Conservation (phyloP, 2,329 filamentous ascomycete genomes). For the Fusarium luffae region DNA sequence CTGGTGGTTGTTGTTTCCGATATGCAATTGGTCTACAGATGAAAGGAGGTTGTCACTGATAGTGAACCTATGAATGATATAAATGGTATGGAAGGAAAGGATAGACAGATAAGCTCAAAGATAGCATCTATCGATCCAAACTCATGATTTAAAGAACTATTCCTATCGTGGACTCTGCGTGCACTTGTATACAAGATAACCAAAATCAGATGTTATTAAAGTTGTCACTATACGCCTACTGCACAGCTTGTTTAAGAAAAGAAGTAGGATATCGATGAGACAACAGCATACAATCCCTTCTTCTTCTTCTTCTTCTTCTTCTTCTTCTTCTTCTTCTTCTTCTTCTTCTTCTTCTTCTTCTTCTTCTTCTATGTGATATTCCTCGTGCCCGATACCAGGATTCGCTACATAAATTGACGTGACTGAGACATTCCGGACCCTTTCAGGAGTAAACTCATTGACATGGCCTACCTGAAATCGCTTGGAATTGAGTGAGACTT, state of each 20-base stretch:
- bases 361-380: too few species aligned
- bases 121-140: slow-evolving; percentile 24
- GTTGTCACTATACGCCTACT: background rate
- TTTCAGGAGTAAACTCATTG: too few species aligned
- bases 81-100: slow-evolving; percentile 19
- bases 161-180: background rate
- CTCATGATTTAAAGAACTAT: slow-evolving; percentile 12
- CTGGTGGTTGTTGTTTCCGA: slow-evolving; percentile 20
- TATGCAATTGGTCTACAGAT: slow-evolving; percentile 4
- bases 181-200: background rate
- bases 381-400: too few species aligned
- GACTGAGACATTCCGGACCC: too few species aligned
- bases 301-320: too few species aligned
- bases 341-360: background rate
- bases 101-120: slow-evolving; percentile 11
- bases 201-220: background rate
- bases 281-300: background rate
- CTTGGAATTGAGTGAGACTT: too few species aligned
- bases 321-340: too few species aligned
- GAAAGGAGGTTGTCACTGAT: slow-evolving; percentile 14
- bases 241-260: too few species aligned
- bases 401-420: too few species aligned
- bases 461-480: too few species aligned
- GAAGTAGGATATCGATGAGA: background rate
- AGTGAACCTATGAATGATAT: slow-evolving; percentile 7